These are phyloP conservation scores for Aspergillaceae sp. DNA, from an alignment of 2,329 filamentous ascomycete genomes.

Conservation along the genomic window DNA sequence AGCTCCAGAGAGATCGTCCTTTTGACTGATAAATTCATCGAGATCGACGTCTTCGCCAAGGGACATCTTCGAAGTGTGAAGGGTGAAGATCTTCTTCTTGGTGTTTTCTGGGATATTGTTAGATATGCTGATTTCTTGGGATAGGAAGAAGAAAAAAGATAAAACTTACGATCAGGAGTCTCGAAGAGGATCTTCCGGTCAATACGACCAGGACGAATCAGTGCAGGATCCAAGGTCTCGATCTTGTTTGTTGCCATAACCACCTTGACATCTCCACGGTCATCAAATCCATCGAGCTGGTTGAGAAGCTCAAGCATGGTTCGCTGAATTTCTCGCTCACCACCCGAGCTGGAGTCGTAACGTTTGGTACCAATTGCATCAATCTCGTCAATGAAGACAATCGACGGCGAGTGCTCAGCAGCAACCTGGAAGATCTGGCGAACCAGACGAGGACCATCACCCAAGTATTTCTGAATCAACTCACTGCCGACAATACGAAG, in stretches of 20 bases:
- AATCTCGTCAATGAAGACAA: constrained; percentile 99
- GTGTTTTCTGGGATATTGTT: constrained; percentile 58
- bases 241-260: constrained; percentile 99
- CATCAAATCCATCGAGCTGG: constrained; percentile 97
- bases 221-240: constrained; percentile 86
- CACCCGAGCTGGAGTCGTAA: constrained; percentile 93
- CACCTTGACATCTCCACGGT: constrained; percentile 97
- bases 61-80: constrained; percentile 98
- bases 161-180: constrained; percentile 56
- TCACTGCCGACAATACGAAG: constrained; percentile 94
- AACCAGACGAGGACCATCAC: constrained; percentile 87
- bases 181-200: constrained; percentile 89
- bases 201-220: constrained; percentile 95
- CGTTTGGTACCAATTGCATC: constrained; percentile 98
- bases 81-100: constrained; percentile 92
- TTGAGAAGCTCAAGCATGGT: constrained; percentile 98
- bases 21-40: constrained; percentile 96
- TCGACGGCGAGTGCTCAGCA: constrained; percentile 89
- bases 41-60: constrained; percentile 94
- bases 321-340: constrained; percentile 93
- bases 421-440: constrained; percentile 87
- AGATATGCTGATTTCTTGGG: constrained; percentile 5
- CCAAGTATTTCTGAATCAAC: constrained; percentile 96
- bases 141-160: not conserved
- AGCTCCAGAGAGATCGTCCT: constrained; percentile 92